phyloP scores from a whole-genome alignment of 2,329 filamentous ascomycete species.

The Sporothrix protearum region DNA sequence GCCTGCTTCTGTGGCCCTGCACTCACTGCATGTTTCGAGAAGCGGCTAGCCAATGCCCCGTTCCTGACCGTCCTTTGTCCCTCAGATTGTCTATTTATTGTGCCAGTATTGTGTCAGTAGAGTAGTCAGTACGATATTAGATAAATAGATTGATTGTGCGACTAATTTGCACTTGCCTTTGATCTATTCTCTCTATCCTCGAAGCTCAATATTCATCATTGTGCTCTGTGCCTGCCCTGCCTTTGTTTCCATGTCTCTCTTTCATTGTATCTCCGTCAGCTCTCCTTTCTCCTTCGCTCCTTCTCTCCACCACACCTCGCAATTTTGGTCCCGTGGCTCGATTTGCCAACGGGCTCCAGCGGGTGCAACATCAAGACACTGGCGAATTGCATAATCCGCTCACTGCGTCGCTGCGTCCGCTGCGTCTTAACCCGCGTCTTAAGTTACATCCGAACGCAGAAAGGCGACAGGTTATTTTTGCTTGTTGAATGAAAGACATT shows the following conservation, averaged over 20 bases:
- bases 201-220: neutral
- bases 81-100: conserved; percentile 11
- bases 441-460: conserved; percentile 9
- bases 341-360: neutral
- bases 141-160: neutral
- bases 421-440: conserved; percentile 16
- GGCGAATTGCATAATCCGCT: conserved; percentile 18
- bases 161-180: neutral
- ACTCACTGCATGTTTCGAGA: neutral
- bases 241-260: neutral
- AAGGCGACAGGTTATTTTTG: neutral
- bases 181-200: neutral
- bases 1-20: conserved; percentile 2
- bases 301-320: neutral
- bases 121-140: neutral
- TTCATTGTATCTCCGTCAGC: neutral
- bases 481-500: neutral
- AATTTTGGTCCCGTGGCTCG: conserved; percentile 10
- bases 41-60: neutral
- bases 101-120: neutral
- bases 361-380: conserved; percentile 6
- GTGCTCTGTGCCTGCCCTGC: neutral
- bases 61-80: conserved; percentile 5
- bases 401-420: conserved; percentile 4
- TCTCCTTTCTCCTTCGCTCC: neutral